phyloP scores from a whole-genome alignment of 192 early-diverging fungal genomes.

The Lunasporangiospora selenospora region DNA sequence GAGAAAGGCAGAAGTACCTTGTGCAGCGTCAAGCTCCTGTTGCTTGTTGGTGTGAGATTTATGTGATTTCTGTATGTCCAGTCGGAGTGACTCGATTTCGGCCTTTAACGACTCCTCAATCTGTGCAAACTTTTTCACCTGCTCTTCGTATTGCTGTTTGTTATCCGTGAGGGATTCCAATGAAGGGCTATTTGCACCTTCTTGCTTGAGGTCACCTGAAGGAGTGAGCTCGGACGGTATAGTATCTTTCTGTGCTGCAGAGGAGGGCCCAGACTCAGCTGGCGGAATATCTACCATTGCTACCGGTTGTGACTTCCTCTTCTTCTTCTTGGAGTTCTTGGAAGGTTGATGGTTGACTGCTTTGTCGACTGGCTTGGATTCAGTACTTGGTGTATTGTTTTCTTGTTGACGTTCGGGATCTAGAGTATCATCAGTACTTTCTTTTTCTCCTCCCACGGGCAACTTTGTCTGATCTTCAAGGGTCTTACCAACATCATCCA shows the following conservation, averaged over 20 bases:
- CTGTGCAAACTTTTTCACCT: slow-evolving; percentile 18
- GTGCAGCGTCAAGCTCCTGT: slow-evolving; percentile 38
- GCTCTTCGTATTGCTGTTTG: too few species aligned
- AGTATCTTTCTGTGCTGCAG: too few species aligned
- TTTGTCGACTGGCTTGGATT: too few species aligned
- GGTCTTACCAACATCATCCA: too few species aligned
- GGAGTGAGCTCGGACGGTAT: too few species aligned
- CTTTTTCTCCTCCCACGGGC: slow-evolving; percentile 8
- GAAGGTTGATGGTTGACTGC: too few species aligned
- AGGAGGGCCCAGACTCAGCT: too few species aligned
- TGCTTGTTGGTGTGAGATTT: slow-evolving; percentile 4
- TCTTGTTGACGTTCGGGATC: slow-evolving; percentile 2
- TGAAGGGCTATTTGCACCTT: too few species aligned
- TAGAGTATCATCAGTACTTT: slow-evolving; percentile 2
- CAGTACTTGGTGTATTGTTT: background rate
- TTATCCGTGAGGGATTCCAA: too few species aligned
- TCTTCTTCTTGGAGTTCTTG: slow-evolving; percentile 37
- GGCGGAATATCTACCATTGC: too few species aligned
- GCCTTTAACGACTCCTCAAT: slow-evolving; percentile 23
- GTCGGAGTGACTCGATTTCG: slow-evolving; percentile 29
- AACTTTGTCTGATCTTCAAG: too few species aligned
- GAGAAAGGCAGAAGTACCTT: slow-evolving; percentile 32
- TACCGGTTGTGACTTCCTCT: slow-evolving; percentile 3
- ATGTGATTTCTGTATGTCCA: slow-evolving; percentile 10
- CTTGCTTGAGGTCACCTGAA: too few species aligned